phyloP scores from a whole-genome alignment of 441 rosid genomes.

The Raphanus hybrid region DNA sequence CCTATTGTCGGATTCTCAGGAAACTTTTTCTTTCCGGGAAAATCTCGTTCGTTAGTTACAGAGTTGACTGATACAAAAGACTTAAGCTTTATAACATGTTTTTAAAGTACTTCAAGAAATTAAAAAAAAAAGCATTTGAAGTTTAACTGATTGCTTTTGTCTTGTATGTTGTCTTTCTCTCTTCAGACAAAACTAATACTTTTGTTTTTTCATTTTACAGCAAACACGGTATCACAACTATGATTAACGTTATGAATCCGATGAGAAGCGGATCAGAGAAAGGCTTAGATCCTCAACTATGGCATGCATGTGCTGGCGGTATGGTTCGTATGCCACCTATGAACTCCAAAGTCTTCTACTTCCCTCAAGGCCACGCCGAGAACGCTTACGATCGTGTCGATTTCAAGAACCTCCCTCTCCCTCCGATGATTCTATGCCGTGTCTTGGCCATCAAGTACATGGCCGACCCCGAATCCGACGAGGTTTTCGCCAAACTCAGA shows the following conservation, averaged over 20 bases:
- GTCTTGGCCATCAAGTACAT: constrained; percentile 73
- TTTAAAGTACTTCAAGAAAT: neutral
- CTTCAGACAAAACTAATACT: constrained; percentile 19
- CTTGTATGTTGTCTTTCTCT: constrained; percentile 3
- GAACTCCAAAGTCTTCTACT: constrained; percentile 79
- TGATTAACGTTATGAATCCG: constrained; percentile 57
- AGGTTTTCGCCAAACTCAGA: constrained; percentile 78
- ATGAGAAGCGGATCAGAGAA: constrained; percentile 56
- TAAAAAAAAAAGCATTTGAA: neutral
- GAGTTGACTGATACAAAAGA: constrained; percentile 39
- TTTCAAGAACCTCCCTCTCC: constrained; percentile 55
- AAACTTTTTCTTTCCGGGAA: constrained; percentile 17
- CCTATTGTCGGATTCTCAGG: constrained; percentile 30
- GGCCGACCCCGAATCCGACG: constrained; percentile 91
- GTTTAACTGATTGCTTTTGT: constrained; percentile 3
- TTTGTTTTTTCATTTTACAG: constrained; percentile 38
- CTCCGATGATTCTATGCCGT: constrained; percentile 65
- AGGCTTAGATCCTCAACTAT: constrained; percentile 87
- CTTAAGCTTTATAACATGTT: neutral
- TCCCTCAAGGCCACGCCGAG: constrained; percentile 97
- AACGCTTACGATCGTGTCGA: constrained; percentile 73
- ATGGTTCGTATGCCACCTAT: constrained; percentile 91
- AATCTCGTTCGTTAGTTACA: constrained; percentile 25
- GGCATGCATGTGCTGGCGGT: constrained; percentile 99
- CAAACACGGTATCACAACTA: neutral